phyloP scores from a whole-genome alignment of 768 basidiomycete genomes.

The Hygrocybe coccinea region DNA sequence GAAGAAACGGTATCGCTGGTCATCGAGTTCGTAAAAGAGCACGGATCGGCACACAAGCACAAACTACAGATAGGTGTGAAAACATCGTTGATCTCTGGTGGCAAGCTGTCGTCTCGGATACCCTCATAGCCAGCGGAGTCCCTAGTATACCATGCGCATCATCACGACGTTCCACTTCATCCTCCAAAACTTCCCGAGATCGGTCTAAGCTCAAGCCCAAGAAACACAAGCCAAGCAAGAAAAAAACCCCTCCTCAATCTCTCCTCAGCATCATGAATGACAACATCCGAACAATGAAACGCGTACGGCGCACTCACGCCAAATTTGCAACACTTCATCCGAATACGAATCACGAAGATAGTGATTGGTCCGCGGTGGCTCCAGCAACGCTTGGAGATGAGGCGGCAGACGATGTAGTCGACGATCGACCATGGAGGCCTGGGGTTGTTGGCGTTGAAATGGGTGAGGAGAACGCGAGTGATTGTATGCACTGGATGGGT shows the following conservation, averaged over 20 bases:
- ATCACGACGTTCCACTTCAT: constrained; percentile 26
- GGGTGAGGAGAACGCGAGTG: constrained; percentile 53
- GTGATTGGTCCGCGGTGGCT: constrained; percentile 16
- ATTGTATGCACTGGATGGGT: constrained; percentile 69
- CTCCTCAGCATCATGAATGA: constrained; percentile 68
- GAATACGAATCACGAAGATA: constrained; percentile 25
- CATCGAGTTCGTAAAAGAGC: constrained; percentile 59
- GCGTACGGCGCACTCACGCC: constrained; percentile 66
- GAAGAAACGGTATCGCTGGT: constrained; percentile 34
- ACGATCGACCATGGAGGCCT: constrained; percentile 57
- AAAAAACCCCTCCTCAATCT: constrained; percentile 24
- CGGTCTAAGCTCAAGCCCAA: constrained; percentile 11
- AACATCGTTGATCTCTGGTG: constrained; percentile 66
- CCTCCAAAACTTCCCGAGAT: constrained; percentile 7
- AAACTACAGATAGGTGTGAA: constrained; percentile 38
- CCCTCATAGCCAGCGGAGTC: constrained; percentile 59
- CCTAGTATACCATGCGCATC: constrained; percentile 46
- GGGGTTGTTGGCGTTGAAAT: constrained; percentile 44
- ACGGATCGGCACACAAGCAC: constrained; percentile 41
- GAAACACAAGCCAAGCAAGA: constrained; percentile 36
- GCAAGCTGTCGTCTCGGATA: constrained; percentile 60
- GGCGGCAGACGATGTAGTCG: constrained; percentile 38
- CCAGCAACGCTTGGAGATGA: constrained; percentile 21
- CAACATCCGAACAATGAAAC: constrained; percentile 71
- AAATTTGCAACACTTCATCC: constrained; percentile 59